Conservation (phyloP, 129 eudicot species). For the Sambucus nigra region DNA sequence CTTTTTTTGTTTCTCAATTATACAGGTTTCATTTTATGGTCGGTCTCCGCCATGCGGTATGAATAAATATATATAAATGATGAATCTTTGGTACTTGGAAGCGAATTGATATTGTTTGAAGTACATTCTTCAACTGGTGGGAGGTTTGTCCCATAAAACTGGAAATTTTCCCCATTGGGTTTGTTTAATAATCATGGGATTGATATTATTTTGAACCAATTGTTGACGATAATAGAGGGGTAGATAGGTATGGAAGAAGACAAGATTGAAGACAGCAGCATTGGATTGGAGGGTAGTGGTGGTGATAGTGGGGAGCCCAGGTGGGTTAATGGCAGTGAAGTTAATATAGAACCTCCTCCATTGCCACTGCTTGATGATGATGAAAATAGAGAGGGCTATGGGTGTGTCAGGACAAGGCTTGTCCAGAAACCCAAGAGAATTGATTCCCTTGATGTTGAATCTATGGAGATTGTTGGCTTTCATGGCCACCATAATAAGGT, state of each 20-base stretch:
- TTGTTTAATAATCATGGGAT: no score
- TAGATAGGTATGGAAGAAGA: constrained; percentile 65
- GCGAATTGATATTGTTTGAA: no score
- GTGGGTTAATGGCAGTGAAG: constrained; percentile 99
- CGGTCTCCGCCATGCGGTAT: no score
- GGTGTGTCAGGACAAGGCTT: constrained; percentile 67
- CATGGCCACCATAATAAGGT: constrained; percentile 81
- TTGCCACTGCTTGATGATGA: constrained; percentile 42
- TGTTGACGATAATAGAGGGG: no score
- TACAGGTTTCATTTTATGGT: no score
- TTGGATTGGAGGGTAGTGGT: constrained; percentile 39
- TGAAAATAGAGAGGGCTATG: constrained; percentile 40
- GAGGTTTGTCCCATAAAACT: no score
- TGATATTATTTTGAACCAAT: no score
- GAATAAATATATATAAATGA: no score
- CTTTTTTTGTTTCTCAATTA: no score
- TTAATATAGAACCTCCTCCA: constrained; percentile 66
- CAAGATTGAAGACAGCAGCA: constrained; percentile 62
- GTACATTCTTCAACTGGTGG: no score
- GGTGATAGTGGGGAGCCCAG: constrained; percentile 39
- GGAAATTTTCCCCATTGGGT: no score
- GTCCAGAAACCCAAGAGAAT: constrained; percentile 64
- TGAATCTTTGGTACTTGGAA: no score
- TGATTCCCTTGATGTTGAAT: constrained; percentile 93
- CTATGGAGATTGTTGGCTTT: constrained; percentile 75